phyloP scores from a whole-genome alignment of 2,329 filamentous ascomycete genomes.

The Fusarium udum region DNA sequence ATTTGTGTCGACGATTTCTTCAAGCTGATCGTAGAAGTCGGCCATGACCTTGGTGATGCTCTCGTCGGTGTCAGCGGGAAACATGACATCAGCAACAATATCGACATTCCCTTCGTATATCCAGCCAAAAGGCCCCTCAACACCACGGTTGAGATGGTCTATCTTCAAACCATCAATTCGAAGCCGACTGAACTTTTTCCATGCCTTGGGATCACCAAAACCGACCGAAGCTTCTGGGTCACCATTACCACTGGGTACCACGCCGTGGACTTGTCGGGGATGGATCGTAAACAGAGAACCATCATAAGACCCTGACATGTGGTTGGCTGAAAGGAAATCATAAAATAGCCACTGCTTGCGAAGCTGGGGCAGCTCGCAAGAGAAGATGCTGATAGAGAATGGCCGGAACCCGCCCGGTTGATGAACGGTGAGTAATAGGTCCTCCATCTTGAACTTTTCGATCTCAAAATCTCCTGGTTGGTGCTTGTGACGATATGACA shows the following conservation, averaged over 20 bases:
- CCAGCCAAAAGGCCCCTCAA: slow-evolving; percentile 95
- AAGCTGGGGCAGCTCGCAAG: slow-evolving; percentile 90
- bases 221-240: slow-evolving; percentile 64
- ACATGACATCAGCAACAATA: slow-evolving; percentile 94
- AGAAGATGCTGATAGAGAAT: slow-evolving; percentile 94
- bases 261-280: slow-evolving; percentile 86
- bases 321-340: slow-evolving; percentile 93
- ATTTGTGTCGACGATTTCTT: slow-evolving; percentile 87
- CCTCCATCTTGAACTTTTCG: slow-evolving; percentile 95
- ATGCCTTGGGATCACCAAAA: slow-evolving; percentile 74
- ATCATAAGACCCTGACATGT: slow-evolving; percentile 95
- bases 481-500: slow-evolving; percentile 88
- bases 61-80: slow-evolving; percentile 87
- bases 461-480: slow-evolving; percentile 95
- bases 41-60: slow-evolving; percentile 93
- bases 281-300: slow-evolving; percentile 98
- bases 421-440: slow-evolving; percentile 89
- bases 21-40: slow-evolving; percentile 96
- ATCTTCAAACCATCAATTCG: slow-evolving; percentile 94
- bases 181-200: slow-evolving; percentile 95
- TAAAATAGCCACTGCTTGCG: slow-evolving; percentile 98
- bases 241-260: slow-evolving; percentile 64
- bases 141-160: slow-evolving; percentile 92
- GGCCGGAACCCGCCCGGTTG: slow-evolving; percentile 93
- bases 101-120: slow-evolving; percentile 98